Evolutionary conservation across 495 filamentous ascomycete species (phyloP), one percentile per base, ranked within the genome.

Genomic region (Aspergillus mulundensis): DNA sequence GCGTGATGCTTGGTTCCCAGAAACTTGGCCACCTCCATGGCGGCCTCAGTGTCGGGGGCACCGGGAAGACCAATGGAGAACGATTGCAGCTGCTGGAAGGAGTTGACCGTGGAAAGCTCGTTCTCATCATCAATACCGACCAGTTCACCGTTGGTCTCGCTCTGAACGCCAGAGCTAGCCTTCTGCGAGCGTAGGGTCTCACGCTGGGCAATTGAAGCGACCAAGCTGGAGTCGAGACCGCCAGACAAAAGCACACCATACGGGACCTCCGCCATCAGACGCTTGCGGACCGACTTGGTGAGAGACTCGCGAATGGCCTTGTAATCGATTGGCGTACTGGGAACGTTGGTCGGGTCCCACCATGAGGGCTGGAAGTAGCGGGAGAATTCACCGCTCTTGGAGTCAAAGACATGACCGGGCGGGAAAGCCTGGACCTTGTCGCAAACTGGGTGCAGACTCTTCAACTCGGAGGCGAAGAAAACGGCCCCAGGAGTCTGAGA

Each of bases 211-310:
- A 98, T 98, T 12, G 94, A 83, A 23, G 94, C 94, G 32, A 97
- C 91, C 71, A 98, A 76, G 66, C 89, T 94, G 25, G 95, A 97
- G 75, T 98, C 94, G 45, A 98, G 81, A 64, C 94, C 94, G 64
- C 94, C 94, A 25, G 95, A 97, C 18, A 98, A 80, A 45, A 98
- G 77, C 15, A 98, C 94, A 71, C 94, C 94, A 69, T 96, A 98
- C 16, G 94, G 94, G 44, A 98, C 94, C 73, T 98, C 94, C 18
- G 94, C 94, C 94, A 98, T 98, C 65, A 98, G 77, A 55, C 94
- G 84, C 77, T 98, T 98, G 64, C 94, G 84, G 43, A 98, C 95
- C 24, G 94, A 87, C 71, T 83, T 86, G 80, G 97, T 94, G 39
- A 98, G 78, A 0, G 87, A 86, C 60, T 84, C 81, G 47, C 94